Percentiles rank a stretch among this genome's conserved stretches.
Evolutionary conservation across 1,284 basidiomycete species (phyloP).

Genomic region (Leucoagaricus sp.): DNA sequence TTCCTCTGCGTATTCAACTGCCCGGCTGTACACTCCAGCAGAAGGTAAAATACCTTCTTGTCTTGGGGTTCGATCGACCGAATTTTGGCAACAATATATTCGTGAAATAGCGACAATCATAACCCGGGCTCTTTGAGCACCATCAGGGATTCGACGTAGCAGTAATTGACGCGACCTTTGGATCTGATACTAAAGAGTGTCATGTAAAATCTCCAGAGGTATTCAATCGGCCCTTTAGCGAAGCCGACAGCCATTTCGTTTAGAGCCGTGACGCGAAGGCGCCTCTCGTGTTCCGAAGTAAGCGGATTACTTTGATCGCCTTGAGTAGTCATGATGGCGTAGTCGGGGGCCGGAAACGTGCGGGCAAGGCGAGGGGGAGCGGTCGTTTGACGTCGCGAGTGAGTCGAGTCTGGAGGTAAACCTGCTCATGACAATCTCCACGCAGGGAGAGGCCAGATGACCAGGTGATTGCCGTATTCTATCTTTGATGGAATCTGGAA

Average conservation of each 20-base stretch:
- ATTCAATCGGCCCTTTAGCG: background rate
- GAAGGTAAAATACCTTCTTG: background rate
- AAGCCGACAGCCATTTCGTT: background rate
- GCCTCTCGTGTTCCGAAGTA: too few species aligned
- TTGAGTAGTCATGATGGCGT: too few species aligned
- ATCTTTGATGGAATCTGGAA: too few species aligned
- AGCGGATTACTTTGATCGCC: too few species aligned
- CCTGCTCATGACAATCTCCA: too few species aligned
- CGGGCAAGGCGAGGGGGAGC: too few species aligned
- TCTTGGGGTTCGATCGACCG: background rate
- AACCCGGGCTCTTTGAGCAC: background rate
- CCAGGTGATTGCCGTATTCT: too few species aligned
- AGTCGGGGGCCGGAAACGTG: too few species aligned
- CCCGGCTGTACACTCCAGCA: background rate
- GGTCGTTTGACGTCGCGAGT: too few species aligned
- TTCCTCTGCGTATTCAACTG: background rate
- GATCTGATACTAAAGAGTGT: background rate
- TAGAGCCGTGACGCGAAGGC: background rate
- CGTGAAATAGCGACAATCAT: background rate
- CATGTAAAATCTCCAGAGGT: slow-evolving; percentile 6
- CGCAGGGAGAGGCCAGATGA: too few species aligned
- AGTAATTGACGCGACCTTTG: background rate
- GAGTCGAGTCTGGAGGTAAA: too few species aligned
- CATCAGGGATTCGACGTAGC: background rate
- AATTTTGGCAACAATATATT: slow-evolving; percentile 4